A percentile compares a stretch with the other conserved stretches of the same genome.
Conservation (phyloP, 768 basidiomycete species). For the Suillus ampliporus region DNA sequence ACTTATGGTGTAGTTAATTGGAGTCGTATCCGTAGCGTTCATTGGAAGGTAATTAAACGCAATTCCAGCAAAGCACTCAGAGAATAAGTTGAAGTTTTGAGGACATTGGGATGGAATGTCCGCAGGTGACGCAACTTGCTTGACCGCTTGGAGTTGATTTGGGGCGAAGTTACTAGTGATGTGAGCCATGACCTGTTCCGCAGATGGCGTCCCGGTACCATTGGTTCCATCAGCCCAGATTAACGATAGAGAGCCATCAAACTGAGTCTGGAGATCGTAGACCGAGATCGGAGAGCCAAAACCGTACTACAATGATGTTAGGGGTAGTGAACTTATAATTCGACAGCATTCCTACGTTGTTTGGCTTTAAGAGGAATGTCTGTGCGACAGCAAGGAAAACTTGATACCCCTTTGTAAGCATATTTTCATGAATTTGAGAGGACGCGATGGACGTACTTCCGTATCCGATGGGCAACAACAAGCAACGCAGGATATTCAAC, state of each 20-base stretch:
- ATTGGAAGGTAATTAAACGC: conserved; percentile 63
- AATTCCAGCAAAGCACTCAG: conserved; percentile 73
- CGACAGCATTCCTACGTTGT: conserved; percentile 52
- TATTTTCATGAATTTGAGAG: neutral
- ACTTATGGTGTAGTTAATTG: conserved; percentile 71
- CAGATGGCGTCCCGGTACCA: conserved; percentile 57
- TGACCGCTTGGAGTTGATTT: conserved; percentile 53
- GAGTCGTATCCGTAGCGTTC: conserved; percentile 31
- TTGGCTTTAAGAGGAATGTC: conserved; percentile 57
- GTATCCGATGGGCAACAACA: conserved; percentile 67
- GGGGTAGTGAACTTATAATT: neutral
- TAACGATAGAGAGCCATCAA: conserved; percentile 56
- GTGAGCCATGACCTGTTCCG: conserved; percentile 62
- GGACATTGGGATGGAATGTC: conserved; percentile 66
- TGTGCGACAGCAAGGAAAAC: conserved; percentile 71
- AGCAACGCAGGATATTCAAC: conserved; percentile 66
- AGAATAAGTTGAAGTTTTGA: conserved; percentile 74
- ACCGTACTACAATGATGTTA: conserved; percentile 52
- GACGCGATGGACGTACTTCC: conserved; percentile 39
- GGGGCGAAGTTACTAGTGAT: conserved; percentile 59
- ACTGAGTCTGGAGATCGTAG: conserved; percentile 50
- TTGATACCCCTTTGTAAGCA: conserved; percentile 12
- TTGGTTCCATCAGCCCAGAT: conserved; percentile 76
- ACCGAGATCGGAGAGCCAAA: conserved; percentile 63
- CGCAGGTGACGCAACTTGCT: conserved; percentile 49